phyloP scores from a whole-genome alignment of 2,329 filamentous ascomycete genomes.

The Alternaria arbusti region DNA sequence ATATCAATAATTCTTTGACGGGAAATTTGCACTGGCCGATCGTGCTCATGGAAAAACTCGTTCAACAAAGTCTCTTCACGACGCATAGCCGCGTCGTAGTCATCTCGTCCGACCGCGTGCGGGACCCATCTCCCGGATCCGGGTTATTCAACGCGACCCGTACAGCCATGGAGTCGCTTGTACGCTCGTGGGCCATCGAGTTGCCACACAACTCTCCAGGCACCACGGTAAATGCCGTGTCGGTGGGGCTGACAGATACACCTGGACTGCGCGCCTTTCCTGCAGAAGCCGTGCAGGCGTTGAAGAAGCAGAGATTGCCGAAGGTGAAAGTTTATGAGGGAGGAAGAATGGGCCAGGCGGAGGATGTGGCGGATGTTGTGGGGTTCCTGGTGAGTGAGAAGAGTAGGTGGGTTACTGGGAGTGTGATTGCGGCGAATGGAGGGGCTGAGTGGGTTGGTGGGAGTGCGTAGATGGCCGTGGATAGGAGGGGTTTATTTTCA shows the following conservation, averaged over 20 bases:
- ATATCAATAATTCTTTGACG: slow-evolving; percentile 22
- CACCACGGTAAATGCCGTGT: slow-evolving; percentile 39
- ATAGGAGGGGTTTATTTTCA: neutral
- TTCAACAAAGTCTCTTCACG: neutral
- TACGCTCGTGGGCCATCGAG: slow-evolving; percentile 31
- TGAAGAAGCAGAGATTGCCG: slow-evolving; percentile 23
- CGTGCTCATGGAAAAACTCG: slow-evolving; percentile 30
- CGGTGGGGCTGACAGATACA: slow-evolving; percentile 38
- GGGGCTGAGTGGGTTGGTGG: slow-evolving; percentile 33
- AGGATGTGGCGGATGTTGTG: slow-evolving; percentile 75
- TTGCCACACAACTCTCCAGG: slow-evolving; percentile 28
- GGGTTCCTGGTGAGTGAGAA: slow-evolving; percentile 45
- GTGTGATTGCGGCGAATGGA: slow-evolving; percentile 46
- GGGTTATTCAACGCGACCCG: slow-evolving; percentile 27
- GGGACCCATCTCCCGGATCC: slow-evolving; percentile 17
- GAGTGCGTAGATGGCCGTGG: neutral
- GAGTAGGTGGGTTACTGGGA: slow-evolving; percentile 46
- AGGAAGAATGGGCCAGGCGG: slow-evolving; percentile 29
- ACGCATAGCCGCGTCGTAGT: slow-evolving; percentile 24
- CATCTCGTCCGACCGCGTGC: slow-evolving; percentile 27
- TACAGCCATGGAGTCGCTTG: slow-evolving; percentile 29
- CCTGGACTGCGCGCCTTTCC: slow-evolving; percentile 23
- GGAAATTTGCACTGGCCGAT: slow-evolving; percentile 11
- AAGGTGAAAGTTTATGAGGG: slow-evolving; percentile 30
- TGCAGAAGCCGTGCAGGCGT: slow-evolving; percentile 14